phyloP scores from a whole-genome alignment of 805 yeast species.

The Candida ponderosae region DNA sequence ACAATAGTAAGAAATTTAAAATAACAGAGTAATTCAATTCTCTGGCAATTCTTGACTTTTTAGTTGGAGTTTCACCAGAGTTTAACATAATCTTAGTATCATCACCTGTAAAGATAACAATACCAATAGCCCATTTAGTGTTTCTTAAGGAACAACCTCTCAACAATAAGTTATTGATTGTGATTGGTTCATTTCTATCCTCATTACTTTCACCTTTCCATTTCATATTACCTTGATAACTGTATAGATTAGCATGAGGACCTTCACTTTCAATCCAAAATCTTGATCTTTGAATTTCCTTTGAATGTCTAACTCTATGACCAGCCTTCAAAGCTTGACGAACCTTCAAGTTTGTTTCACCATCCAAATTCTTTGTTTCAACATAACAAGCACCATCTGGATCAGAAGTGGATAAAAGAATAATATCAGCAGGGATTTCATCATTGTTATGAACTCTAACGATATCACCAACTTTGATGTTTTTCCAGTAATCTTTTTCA shows the following conservation, averaged over 20 bases:
- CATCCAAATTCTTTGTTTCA: constrained; percentile 78
- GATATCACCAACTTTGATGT: constrained; percentile 65
- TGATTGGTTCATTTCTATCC: constrained; percentile 51
- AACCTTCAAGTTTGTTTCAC: constrained; percentile 71
- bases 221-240: constrained; percentile 65
- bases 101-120: constrained; percentile 69
- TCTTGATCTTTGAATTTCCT: constrained; percentile 40
- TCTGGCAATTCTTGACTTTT: constrained; percentile 63
- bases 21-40: constrained; percentile 67
- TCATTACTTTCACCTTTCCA: constrained; percentile 34
- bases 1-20: constrained; percentile 56
- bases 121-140: constrained; percentile 77
- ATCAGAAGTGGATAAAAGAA: constrained; percentile 59
- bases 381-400: constrained; percentile 64
- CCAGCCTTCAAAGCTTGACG: constrained; percentile 66
- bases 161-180: constrained; percentile 58
- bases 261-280: constrained; percentile 80
- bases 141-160: constrained; percentile 77
- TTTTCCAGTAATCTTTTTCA: constrained; percentile 53
- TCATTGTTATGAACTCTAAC: constrained; percentile 65
- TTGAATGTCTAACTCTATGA: constrained; percentile 36
- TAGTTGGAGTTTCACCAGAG: constrained; percentile 74
- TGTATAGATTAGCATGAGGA: constrained; percentile 71
- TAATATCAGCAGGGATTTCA: constrained; percentile 72
- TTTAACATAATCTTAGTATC: constrained; percentile 80